A percentile compares a stretch with the other conserved stretches of the same genome.
phyloP scores from a whole-genome alignment of 2,329 filamentous ascomycete genomes.

The Alternaria gaisen region DNA sequence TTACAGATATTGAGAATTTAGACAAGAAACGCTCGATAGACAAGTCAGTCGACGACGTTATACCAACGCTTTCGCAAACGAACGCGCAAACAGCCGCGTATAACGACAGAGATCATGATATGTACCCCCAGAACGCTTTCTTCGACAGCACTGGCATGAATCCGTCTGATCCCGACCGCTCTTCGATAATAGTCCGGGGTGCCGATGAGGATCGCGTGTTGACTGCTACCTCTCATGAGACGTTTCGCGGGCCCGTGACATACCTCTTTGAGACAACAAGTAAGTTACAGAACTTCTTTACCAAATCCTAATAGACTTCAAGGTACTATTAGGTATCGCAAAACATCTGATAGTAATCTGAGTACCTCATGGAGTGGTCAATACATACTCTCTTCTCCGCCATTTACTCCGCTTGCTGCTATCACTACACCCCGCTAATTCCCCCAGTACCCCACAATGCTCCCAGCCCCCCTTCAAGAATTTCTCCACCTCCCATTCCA shows the following conservation, averaged over 20 bases:
- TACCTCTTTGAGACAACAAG: slow-evolving; percentile 14
- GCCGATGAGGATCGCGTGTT: slow-evolving; percentile 3
- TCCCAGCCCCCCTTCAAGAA: fast-evolving
- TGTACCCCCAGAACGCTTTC: background rate
- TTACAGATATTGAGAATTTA: background rate
- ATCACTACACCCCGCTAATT: background rate
- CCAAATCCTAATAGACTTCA: background rate
- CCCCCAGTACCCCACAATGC: background rate
- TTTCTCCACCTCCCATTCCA: background rate
- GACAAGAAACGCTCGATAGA: slow-evolving; percentile 8
- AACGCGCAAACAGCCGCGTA: background rate
- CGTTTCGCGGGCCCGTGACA: background rate
- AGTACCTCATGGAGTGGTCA: background rate
- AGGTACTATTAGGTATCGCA: too few species aligned
- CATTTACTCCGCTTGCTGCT: background rate
- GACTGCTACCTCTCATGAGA: slow-evolving; percentile 3
- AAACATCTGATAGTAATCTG: background rate
- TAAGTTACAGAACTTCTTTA: background rate
- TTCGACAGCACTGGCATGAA: slow-evolving; percentile 3
- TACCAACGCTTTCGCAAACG: slow-evolving; percentile 18
- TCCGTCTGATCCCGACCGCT: slow-evolving; percentile 1
- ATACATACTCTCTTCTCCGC: background rate
- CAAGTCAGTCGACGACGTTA: slow-evolving; percentile 13
- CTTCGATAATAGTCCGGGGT: slow-evolving; percentile 2
- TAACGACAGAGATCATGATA: background rate